These are phyloP conservation scores for Pseudogymnoascus sp. DNA, from an alignment of 2,329 filamentous ascomycete species.

Conservation along the genomic window DNA sequence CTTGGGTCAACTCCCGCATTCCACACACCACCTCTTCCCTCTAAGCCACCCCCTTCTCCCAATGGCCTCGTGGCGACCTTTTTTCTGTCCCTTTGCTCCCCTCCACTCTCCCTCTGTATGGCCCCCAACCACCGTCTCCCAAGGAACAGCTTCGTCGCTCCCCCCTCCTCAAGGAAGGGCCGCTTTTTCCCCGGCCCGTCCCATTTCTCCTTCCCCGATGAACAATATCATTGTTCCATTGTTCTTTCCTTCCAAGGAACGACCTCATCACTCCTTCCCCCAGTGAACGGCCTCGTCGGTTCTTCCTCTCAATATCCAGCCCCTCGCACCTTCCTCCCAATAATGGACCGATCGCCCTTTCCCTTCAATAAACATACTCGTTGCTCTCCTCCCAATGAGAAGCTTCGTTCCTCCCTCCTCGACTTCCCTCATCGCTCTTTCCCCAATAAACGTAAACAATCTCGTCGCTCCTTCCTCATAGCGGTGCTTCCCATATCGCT, in stretches of 20 bases:
- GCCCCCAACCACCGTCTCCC: background rate
- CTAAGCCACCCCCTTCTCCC: background rate
- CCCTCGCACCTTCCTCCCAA: background rate
- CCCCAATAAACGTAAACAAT: background rate
- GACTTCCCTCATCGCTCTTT: background rate
- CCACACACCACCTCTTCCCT: background rate
- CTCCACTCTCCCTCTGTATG: background rate
- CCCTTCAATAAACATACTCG: background rate
- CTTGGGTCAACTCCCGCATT: background rate
- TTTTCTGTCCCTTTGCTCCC: background rate
- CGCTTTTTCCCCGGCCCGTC: background rate
- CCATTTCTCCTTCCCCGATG: background rate
- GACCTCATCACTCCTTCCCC: background rate
- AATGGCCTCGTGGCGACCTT: background rate
- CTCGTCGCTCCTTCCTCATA: background rate
- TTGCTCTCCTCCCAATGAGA: background rate
- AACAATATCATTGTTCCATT: background rate
- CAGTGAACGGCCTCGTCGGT: background rate
- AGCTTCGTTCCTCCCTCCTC: background rate
- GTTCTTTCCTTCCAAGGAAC: background rate
- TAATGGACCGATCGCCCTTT: background rate
- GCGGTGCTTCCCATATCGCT: background rate
- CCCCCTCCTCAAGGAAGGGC: background rate
- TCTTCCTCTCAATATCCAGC: background rate
- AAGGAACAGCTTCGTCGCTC: background rate